These are phyloP conservation scores for Fraxinus anomala DNA, from an alignment of 257 asterid genomes.

Conservation along the genomic window DNA sequence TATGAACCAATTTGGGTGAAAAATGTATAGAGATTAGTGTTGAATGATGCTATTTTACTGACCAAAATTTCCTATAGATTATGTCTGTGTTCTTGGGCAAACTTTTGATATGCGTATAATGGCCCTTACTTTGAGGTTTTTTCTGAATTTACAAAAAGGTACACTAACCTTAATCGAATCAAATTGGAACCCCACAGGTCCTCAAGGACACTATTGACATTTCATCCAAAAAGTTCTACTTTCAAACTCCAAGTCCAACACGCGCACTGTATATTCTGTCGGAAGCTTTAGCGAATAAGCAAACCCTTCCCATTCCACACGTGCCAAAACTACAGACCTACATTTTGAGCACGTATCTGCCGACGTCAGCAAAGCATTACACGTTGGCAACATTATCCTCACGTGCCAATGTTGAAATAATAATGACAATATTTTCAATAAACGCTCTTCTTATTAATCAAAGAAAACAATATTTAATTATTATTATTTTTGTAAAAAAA, in stretches of 20 bases:
- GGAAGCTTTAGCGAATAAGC: conserved; percentile 30
- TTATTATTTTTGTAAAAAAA: too few species aligned
- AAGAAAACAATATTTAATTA: too few species aligned
- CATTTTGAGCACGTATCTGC: conserved; percentile 32
- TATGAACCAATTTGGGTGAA: neutral
- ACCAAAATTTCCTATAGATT: neutral
- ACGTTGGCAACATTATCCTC: conserved; percentile 26
- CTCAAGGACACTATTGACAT: conserved; percentile 36
- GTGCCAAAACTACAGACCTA: conserved; percentile 20
- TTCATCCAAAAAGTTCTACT: conserved; percentile 24
- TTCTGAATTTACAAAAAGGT: conserved; percentile 35
- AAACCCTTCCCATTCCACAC: conserved; percentile 30
- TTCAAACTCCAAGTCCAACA: conserved; percentile 44
- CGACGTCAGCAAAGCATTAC: conserved; percentile 33
- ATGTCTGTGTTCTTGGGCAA: conserved; percentile 37
- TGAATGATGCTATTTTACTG: neutral
- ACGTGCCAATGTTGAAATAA: neutral
- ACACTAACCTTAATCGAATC: neutral
- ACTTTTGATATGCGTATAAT: conserved; percentile 44
- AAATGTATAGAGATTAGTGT: neutral
- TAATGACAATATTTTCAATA: too few species aligned
- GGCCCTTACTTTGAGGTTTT: conserved; percentile 58
- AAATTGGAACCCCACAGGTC: neutral
- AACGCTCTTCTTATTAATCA: too few species aligned
- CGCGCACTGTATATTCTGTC: conserved; percentile 61